phyloP scores from a whole-genome alignment of 2,329 filamentous ascomycete genomes.

The Leptoxyphium fumago region DNA sequence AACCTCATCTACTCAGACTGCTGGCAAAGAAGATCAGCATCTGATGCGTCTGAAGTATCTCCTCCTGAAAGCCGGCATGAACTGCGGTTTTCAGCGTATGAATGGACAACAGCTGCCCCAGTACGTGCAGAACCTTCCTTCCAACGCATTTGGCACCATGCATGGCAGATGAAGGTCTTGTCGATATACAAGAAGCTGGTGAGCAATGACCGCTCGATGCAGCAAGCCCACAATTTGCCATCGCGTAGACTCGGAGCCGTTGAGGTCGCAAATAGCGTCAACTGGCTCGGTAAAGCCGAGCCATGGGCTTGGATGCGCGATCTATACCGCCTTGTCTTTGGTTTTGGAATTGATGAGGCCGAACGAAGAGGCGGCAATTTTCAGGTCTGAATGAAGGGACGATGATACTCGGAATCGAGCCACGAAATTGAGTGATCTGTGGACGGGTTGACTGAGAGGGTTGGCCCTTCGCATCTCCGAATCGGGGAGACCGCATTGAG shows the following conservation, averaged over 20 bases:
- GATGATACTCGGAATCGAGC: no score
- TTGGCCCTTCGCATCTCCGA: no score
- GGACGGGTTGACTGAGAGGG: no score
- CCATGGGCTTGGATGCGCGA: slow-evolving; percentile 71
- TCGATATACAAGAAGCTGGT: slow-evolving; percentile 72
- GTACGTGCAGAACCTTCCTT: slow-evolving; percentile 62
- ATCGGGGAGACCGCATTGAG: no score
- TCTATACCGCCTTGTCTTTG: slow-evolving; percentile 71
- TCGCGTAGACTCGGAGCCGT: slow-evolving; percentile 47
- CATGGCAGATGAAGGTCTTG: slow-evolving; percentile 55
- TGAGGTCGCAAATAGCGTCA: slow-evolving; percentile 70
- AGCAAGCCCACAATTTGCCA: slow-evolving; percentile 40
- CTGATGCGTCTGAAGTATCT: slow-evolving; percentile 64
- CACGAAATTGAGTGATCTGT: no score
- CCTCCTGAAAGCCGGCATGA: slow-evolving; percentile 71
- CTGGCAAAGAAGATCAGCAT: slow-evolving; percentile 58
- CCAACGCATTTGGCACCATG: slow-evolving; percentile 62
- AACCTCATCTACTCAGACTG: slow-evolving; percentile 58
- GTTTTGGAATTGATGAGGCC: slow-evolving; percentile 67
- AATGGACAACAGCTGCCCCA: slow-evolving; percentile 44
- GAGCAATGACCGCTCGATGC: slow-evolving; percentile 54
- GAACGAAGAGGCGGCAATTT: slow-evolving; percentile 43
- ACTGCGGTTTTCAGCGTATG: slow-evolving; percentile 61
- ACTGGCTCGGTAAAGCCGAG: slow-evolving; percentile 55
- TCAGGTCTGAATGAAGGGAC: not conserved